Conservation (phyloP, 2,329 filamentous ascomycete genomes). For the Capronia americana region DNA sequence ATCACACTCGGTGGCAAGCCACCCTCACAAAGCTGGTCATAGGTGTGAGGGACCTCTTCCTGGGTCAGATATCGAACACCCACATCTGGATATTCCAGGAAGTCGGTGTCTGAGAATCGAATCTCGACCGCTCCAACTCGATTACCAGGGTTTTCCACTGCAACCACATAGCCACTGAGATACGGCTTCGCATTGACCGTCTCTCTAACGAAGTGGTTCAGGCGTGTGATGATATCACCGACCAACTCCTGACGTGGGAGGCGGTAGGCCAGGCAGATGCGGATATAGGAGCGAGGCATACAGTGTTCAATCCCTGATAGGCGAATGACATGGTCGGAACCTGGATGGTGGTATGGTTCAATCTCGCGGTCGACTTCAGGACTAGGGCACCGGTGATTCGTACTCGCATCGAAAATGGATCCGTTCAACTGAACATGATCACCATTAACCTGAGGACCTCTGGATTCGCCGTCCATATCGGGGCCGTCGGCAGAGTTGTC, state of each 20-base stretch:
- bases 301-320: conserved; percentile 40
- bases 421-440: not conserved
- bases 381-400: not conserved
- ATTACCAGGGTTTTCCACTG: conserved; percentile 24
- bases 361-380: conserved; percentile 6
- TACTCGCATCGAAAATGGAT: not conserved
- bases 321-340: conserved; percentile 32
- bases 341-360: conserved; percentile 14
- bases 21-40: conserved; percentile 35
- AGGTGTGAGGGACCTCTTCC: conserved; percentile 34
- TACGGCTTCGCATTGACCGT: conserved; percentile 39
- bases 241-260: conserved; percentile 25
- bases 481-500: not conserved
- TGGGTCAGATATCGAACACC: conserved; percentile 30
- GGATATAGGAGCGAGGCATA: conserved; percentile 40
- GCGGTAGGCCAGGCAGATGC: conserved; percentile 38
- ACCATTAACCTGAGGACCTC: conserved; percentile 10
- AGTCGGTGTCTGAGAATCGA: conserved; percentile 37
- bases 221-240: conserved; percentile 14
- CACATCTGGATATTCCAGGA: conserved; percentile 35
- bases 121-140: conserved; percentile 35
- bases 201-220: conserved; percentile 34
- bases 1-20: conserved; percentile 36
- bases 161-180: conserved; percentile 37
- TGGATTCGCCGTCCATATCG: not conserved